These are phyloP conservation scores for Pugionium dolabratum DNA, from an alignment of 345 rosid genomes.

Conservation along the genomic window DNA sequence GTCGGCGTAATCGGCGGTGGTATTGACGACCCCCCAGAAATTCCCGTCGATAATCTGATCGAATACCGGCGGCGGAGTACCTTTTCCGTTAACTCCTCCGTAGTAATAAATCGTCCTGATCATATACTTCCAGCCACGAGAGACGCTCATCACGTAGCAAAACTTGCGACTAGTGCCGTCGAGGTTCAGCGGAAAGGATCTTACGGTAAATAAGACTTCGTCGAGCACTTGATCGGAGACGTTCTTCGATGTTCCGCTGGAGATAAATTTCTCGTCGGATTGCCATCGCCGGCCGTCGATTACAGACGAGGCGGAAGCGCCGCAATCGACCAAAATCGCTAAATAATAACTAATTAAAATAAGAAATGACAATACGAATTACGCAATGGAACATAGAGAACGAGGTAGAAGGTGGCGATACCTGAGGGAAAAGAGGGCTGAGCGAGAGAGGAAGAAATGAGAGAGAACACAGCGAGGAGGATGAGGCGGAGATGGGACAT, in stretches of 20 bases:
- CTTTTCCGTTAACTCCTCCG: slow-evolving; percentile 70
- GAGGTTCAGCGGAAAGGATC: slow-evolving; percentile 65
- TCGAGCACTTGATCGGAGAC: slow-evolving; percentile 39
- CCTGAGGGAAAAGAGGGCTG: slow-evolving; percentile 49
- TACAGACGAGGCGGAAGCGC: slow-evolving; percentile 46
- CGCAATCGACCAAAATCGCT: slow-evolving; percentile 79
- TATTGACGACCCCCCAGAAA: slow-evolving; percentile 70
- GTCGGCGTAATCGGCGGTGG: slow-evolving; percentile 60
- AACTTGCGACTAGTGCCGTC: slow-evolving; percentile 49
- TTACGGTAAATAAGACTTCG: slow-evolving; percentile 60
- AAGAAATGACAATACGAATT: background rate
- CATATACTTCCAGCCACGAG: slow-evolving; percentile 63
- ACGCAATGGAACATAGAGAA: background rate
- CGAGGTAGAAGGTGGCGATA: slow-evolving; percentile 4
- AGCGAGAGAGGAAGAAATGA: slow-evolving; percentile 47
- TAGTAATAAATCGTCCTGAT: slow-evolving; percentile 77
- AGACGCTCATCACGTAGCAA: slow-evolving; percentile 62
- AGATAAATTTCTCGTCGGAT: slow-evolving; percentile 53
- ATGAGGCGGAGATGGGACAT: slow-evolving; percentile 37
- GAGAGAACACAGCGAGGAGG: slow-evolving; percentile 41
- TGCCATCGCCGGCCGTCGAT: slow-evolving; percentile 59
- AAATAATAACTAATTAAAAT: background rate
- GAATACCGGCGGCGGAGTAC: slow-evolving; percentile 67
- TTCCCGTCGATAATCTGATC: slow-evolving; percentile 95
- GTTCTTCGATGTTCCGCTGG: slow-evolving; percentile 53